Evolutionary conservation across 768 basidiomycete species (phyloP), one percentile per base, ranked within the genome.

Genomic region (Lactarius deliciosus): DNA sequence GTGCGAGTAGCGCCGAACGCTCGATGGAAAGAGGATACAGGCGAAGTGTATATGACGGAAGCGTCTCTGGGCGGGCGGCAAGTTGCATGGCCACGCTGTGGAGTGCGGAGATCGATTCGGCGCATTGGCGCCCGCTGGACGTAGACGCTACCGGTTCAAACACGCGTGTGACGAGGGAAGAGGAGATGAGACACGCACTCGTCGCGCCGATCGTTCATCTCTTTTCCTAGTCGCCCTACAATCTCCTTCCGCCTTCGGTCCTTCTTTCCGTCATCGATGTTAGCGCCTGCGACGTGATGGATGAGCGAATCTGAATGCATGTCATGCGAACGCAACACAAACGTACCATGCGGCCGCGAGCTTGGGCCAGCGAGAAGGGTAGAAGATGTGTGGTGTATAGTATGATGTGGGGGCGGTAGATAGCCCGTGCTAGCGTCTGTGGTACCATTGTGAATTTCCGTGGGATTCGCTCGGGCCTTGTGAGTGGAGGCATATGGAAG

Each of bases 21-120:
- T 92, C 90, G 45, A 93, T 75, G 1, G 91, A 85, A 56, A 88
- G 72, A 0, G 92, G 90, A 61, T 90, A 86, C 41, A 94, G 77
- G 58, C 89, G 86, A 18, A 93, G 81, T 55, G 83, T 85, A 79
- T 88, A 94, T 54, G 87, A 75, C 0, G 86, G 79, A 41, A 84
- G 80, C 3, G 82, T 81, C 64, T 90, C 88, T 0, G 92, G 92
- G 43, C 85, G 85, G 1, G 85, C 86, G 5, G 89, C 80, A 32
- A 93, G 83, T 72, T 88, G 85, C 65, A 83, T 77, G 3, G 88
- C 78, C 18, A 84, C 79, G 69, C 77, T 80, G 72, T 85, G 84
- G n/a, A 91, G 81, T 3, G 80, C 80, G 2, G 83, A 81, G 54
- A 91, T 84, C 61, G 78, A 83, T 74, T 92, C 89, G 55, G 82